Base-by-base conservation (phyloP, 2,329 filamentous ascomycete genomes). In the Rachicladosporium sp. region DNA sequence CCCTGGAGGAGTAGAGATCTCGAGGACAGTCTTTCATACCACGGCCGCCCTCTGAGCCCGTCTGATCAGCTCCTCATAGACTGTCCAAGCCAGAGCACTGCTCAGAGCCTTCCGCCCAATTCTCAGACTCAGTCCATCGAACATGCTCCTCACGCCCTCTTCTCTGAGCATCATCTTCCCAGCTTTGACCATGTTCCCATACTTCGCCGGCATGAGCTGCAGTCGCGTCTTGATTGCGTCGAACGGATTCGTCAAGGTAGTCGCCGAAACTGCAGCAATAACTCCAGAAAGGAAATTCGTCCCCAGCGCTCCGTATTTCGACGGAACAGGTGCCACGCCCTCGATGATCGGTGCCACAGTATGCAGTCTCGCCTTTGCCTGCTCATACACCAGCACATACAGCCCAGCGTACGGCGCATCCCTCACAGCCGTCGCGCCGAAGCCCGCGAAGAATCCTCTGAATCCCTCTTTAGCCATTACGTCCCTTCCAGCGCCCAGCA, bases 371-470 rank as follows among this genome's bases (percentile, higher is more conserved):
- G 69, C 73, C 63, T 93, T 93, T 42, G 78, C 71, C 55, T 84
- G 74, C 64, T 98, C 91, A 62, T 98, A 98, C 51, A 94, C 83
- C 6, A 95, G 68, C 1, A 98, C 86, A 56, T 98, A 98, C 10
- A 95, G 69, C 0, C 91, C 91, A 0, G 91, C 91, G 58, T 96
- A 96, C 0, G 91, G 91, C n/a, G 88, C 91, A 62, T 98, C 91
- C 35, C 91, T 74, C 21, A 93, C 76, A 1, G 91, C 86, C 0
- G 91, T 98, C 1, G 89, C 91, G 32, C 91, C 91, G 55, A 93
- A 94, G 1, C 91, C 91, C 0, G 83, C 77, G 54, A 96, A 96
- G 62, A 98, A 93, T 0, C 89, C 91, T 23, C 80, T 75, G 3
- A 83, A 41, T 0, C 91, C 88, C 50, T 89, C 80, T 0, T 68